Evolutionary conservation across 2,329 filamentous ascomycete species (phyloP).

Genomic region (Dothideomycetidae sp.): DNA sequence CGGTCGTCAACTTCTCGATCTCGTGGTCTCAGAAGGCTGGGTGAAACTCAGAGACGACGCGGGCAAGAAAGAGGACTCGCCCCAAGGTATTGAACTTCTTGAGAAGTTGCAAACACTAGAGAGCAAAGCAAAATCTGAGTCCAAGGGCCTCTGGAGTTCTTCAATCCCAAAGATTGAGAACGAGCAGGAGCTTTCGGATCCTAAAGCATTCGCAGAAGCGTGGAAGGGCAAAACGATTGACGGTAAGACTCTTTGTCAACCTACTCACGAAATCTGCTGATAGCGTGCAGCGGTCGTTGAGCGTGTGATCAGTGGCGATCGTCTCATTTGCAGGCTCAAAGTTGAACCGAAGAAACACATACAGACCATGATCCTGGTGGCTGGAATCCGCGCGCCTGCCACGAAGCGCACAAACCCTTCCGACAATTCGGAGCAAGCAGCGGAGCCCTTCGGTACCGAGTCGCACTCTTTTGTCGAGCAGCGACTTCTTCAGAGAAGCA

Average conservation of each 20-base stretch:
- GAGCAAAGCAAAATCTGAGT: conserved; percentile 59
- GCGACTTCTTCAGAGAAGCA: conserved; percentile 70
- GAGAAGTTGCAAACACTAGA: conserved; percentile 68
- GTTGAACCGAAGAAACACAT: conserved; percentile 71
- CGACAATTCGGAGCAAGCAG: conserved; percentile 66
- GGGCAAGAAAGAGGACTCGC: conserved; percentile 75
- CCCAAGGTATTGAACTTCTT: conserved; percentile 55
- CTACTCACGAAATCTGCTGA: conserved; percentile 2
- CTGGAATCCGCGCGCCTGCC: conserved; percentile 77
- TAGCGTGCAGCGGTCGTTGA: conserved; percentile 50
- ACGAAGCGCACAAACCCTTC: conserved; percentile 70
- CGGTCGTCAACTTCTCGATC: conserved; percentile 65
- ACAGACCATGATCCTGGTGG: conserved; percentile 77
- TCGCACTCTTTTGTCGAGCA: conserved; percentile 77
- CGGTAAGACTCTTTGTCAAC: conserved; percentile 27
- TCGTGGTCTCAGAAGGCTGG: conserved; percentile 78
- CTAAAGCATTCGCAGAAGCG: conserved; percentile 60
- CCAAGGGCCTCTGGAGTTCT: conserved; percentile 67
- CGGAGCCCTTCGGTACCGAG: conserved; percentile 81
- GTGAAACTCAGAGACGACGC: conserved; percentile 88
- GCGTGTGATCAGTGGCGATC: conserved; percentile 80
- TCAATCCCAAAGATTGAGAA: conserved; percentile 55
- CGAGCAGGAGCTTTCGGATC: conserved; percentile 64
- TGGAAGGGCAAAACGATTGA: conserved; percentile 79
- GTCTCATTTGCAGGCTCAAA: conserved; percentile 69